Percentiles rank a stretch among this genome's conserved stretches.
Evolutionary conservation across 495 filamentous ascomycete species (phyloP).

Genomic region (Aspergillus indologenus): DNA sequence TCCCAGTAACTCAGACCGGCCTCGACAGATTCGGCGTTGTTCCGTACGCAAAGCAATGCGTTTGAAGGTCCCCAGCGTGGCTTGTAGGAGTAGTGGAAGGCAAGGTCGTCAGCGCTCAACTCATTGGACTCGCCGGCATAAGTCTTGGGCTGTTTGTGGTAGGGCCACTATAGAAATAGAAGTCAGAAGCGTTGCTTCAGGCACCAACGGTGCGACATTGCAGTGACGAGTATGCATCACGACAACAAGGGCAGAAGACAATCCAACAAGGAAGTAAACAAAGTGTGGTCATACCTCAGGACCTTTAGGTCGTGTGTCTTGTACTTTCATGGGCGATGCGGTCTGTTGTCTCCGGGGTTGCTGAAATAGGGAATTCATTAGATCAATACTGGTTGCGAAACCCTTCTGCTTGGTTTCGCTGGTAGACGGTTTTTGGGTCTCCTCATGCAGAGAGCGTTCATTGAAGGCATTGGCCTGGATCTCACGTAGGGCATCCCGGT

Average conservation of each 20-base stretch:
- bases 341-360: constrained; percentile 36
- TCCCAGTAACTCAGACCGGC: constrained; percentile 32
- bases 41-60: constrained; percentile 60
- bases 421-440: constrained; percentile 29
- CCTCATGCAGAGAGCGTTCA: constrained; percentile 35
- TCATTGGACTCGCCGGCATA: constrained; percentile 53
- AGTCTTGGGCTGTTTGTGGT: constrained; percentile 71
- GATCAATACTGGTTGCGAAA: constrained; percentile 77
- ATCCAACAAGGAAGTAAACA: constrained; percentile 24
- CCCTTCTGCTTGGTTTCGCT: constrained; percentile 47
- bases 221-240: constrained; percentile 19
- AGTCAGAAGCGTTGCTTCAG: constrained; percentile 38
- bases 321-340: constrained; percentile 38
- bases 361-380: constrained; percentile 88
- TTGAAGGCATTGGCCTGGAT: constrained; percentile 55
- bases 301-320: constrained; percentile 52
- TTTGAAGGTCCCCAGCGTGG: constrained; percentile 78
- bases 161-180: constrained; percentile 71
- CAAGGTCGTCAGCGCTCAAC: constrained; percentile 55
- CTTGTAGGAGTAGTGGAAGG: constrained; percentile 63
- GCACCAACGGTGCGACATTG: constrained; percentile 10
- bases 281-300: constrained; percentile 69
- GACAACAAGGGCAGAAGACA: constrained; percentile 27
- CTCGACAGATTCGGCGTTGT: constrained; percentile 23
- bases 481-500: constrained; percentile 64